Conservation (phyloP, 1,284 basidiomycete genomes). For the Rhodotorula sp. region DNA sequence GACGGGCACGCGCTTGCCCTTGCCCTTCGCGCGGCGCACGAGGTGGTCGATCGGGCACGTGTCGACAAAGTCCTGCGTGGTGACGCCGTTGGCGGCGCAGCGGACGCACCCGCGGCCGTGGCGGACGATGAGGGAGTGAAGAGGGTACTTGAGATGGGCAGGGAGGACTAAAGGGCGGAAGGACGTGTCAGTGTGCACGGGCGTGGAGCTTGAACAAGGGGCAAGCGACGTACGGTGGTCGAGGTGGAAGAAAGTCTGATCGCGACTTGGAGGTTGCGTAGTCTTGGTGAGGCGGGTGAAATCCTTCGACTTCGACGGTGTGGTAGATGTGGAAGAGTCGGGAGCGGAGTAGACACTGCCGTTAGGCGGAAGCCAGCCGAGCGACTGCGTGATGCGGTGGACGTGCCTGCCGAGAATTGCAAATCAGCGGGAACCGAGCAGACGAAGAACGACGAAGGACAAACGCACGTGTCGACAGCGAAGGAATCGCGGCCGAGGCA, state of each 20-base stretch:
- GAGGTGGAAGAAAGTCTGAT: conserved; percentile 69
- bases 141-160: conserved; percentile 65
- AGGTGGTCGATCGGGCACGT: conserved; percentile 43
- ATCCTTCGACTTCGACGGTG: background rate
- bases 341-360: conserved; percentile 48
- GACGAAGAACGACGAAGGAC: background rate
- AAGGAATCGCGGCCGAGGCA: conserved; percentile 70
- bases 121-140: conserved; percentile 70
- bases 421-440: background rate
- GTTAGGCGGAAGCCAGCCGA: conserved; percentile 69
- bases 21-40: conserved; percentile 34
- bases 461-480: conserved; percentile 66
- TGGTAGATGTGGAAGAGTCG: background rate
- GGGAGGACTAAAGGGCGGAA: conserved; percentile 55
- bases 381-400: conserved; percentile 63
- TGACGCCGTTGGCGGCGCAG: conserved; percentile 47
- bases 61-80: conserved; percentile 48
- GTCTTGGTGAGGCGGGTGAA: conserved; percentile 4
- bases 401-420: conserved; percentile 56
- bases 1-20: conserved; percentile 10
- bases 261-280: conserved; percentile 53
- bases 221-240: conserved; percentile 51
- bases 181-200: too few relatives aligned
- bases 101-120: conserved; percentile 57
- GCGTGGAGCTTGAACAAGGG: too few relatives aligned